Conservation (phyloP, 768 basidiomycete species). For the Rhodotorula diobovata region DNA sequence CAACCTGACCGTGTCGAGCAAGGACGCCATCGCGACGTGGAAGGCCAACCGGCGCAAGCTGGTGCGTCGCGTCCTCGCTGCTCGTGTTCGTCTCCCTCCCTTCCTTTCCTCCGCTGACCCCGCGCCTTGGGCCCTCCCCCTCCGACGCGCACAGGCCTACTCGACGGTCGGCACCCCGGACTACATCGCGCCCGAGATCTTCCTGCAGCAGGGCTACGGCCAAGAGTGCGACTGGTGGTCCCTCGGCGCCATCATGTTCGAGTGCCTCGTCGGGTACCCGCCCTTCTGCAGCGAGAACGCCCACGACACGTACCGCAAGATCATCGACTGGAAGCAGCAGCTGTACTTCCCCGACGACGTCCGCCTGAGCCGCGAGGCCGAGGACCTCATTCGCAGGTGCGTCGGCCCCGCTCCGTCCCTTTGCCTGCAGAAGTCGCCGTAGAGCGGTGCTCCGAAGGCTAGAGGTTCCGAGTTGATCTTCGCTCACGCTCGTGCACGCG, state of each 20-base stretch:
- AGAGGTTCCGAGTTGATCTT: neutral
- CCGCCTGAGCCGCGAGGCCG: conserved; percentile 81
- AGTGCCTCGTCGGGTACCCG: conserved; percentile 93
- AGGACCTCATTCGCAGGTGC: conserved; percentile 78
- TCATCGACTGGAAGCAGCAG: conserved; percentile 85
- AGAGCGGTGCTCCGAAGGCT: too few species aligned
- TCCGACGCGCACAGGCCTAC: conserved; percentile 62
- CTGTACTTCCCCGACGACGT: conserved; percentile 90
- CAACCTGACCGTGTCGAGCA: conserved; percentile 88
- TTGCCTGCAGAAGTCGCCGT: neutral
- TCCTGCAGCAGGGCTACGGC: conserved; percentile 92
- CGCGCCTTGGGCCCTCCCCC: too few species aligned
- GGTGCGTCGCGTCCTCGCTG: conserved; percentile 51
- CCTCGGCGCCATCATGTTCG: conserved; percentile 96
- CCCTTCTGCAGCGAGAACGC: conserved; percentile 92
- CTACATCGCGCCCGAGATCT: conserved; percentile 94
- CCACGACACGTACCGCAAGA: conserved; percentile 96
- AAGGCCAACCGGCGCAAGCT: conserved; percentile 95
- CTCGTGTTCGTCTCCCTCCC: neutral
- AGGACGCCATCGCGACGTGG: conserved; percentile 85
- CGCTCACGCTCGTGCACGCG: neutral
- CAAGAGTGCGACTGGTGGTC: conserved; percentile 99
- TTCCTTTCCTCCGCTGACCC: neutral
- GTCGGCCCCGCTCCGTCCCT: conserved; percentile 36
- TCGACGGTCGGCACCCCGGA: conserved; percentile 97